phyloP scores from a whole-genome alignment of 306 rosid genomes.

The Acmispon strigosus region DNA sequence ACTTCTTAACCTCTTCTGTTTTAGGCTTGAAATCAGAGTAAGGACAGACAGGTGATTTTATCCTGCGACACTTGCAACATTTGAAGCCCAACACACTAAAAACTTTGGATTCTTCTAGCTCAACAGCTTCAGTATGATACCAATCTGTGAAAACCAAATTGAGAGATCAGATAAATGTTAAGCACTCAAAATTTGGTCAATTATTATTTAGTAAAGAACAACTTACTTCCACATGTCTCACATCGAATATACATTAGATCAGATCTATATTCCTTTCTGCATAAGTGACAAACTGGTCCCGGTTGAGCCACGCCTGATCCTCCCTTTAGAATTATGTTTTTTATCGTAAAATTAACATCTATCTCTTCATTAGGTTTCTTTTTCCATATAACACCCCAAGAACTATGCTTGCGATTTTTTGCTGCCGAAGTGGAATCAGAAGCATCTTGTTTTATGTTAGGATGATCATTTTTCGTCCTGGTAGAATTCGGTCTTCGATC shows the following conservation, averaged over 20 bases:
- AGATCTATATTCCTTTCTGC: conserved; percentile 59
- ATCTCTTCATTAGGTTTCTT: conserved; percentile 50
- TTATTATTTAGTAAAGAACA: conserved; percentile 7
- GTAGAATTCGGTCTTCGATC: conserved; percentile 32
- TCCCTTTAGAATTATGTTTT: conserved; percentile 65
- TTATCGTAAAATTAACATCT: conserved; percentile 51
- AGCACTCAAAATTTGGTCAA: background rate
- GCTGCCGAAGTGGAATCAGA: conserved; percentile 35
- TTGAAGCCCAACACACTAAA: conserved; percentile 65
- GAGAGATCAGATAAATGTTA: background rate
- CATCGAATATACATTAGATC: conserved; percentile 83
- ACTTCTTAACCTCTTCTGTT: conserved; percentile 36
- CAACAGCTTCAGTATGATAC: conserved; percentile 95
- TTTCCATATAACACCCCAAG: conserved; percentile 93
- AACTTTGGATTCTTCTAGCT: conserved; percentile 75
- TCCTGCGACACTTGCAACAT: conserved; percentile 95
- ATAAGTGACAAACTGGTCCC: conserved; percentile 64
- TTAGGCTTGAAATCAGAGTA: conserved; percentile 40
- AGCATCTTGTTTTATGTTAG: conserved; percentile 35
- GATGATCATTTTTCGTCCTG: conserved; percentile 30
- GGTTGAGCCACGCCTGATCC: conserved; percentile 29
- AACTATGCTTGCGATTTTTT: conserved; percentile 41
- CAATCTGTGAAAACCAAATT: conserved; percentile 60
- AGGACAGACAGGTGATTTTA: conserved; percentile 84
- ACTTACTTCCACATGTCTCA: conserved; percentile 73